Evolutionary conservation across 1,284 basidiomycete species (phyloP).

Genomic region (Trametes pubescens): DNA sequence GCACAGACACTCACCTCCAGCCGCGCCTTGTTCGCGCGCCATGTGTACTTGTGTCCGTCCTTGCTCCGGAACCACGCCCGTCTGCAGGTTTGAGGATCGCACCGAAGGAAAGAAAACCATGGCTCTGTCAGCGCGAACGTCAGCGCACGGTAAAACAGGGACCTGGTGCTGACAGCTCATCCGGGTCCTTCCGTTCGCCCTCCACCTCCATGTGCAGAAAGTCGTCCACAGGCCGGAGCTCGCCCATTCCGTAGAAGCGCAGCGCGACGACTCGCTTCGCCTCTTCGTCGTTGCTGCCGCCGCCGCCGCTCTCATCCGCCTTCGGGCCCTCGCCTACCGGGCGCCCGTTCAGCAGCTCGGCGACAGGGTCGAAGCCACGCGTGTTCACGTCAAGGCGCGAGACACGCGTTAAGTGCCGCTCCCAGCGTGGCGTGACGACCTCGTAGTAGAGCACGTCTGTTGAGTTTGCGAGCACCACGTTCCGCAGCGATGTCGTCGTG

Average conservation of each 20-base stretch:
- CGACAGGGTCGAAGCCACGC: slow-evolving; percentile 46
- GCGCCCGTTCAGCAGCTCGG: slow-evolving; percentile 46
- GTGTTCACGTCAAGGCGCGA: slow-evolving; percentile 45
- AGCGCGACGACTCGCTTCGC: slow-evolving; percentile 41
- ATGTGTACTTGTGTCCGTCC: slow-evolving; percentile 45
- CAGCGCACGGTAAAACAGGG: background rate
- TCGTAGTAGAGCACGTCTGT: slow-evolving; percentile 52
- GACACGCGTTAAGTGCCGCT: slow-evolving; percentile 47
- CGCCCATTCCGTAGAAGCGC: slow-evolving; percentile 40
- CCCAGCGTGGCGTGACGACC: slow-evolving; percentile 52
- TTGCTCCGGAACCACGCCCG: slow-evolving; percentile 43
- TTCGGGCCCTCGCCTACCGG: background rate
- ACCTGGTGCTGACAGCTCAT: slow-evolving; percentile 18
- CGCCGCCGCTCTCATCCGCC: background rate
- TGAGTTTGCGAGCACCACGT: slow-evolving; percentile 49
- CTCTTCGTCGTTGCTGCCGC: slow-evolving; percentile 15
- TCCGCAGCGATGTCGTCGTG: slow-evolving; percentile 49
- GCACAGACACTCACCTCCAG: slow-evolving; percentile 39
- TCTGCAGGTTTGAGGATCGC: slow-evolving; percentile 23
- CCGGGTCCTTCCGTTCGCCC: slow-evolving; percentile 13
- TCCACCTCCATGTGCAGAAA: slow-evolving; percentile 36
- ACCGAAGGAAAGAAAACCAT: background rate
- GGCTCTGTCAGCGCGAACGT: slow-evolving; percentile 5
- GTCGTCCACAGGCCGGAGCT: slow-evolving; percentile 38
- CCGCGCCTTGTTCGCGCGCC: slow-evolving; percentile 39